Evolutionary conservation across 306 rosid genomes (phyloP).

Genomic region (Acacia crassicarpa): DNA sequence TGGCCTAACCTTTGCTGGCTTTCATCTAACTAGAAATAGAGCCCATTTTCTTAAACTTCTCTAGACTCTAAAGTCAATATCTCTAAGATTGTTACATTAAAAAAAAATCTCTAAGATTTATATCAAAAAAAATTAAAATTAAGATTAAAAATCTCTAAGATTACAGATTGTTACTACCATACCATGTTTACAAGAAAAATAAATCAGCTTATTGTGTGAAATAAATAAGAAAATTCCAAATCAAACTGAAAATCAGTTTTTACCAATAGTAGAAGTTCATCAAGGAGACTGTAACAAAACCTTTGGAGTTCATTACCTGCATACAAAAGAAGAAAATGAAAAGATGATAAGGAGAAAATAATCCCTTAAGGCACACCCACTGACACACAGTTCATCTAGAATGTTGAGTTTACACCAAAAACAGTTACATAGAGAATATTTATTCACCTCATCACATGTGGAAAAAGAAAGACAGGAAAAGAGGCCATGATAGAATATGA

Average conservation of each 20-base stretch:
- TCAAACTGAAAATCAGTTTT: conserved; percentile 23
- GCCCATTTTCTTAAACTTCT: too few relatives aligned
- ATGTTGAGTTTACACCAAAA: conserved; percentile 6
- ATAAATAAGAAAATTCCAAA: conserved; percentile 10
- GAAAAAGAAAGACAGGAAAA: conserved; percentile 20
- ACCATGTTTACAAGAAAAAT: not conserved
- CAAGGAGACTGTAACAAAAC: conserved; percentile 69
- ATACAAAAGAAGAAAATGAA: conserved; percentile 23
- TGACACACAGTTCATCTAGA: not conserved
- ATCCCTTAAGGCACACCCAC: not conserved
- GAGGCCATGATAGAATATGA: conserved; percentile 22
- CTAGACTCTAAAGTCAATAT: too few relatives aligned
- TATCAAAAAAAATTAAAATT: too few relatives aligned
- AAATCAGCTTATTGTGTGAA: conserved; percentile 4
- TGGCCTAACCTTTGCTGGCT: too few relatives aligned
- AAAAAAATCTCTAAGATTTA: too few relatives aligned
- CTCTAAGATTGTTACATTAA: too few relatives aligned
- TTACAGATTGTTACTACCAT: too few relatives aligned
- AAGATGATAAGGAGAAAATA: conserved; percentile 1
- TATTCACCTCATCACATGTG: not conserved
- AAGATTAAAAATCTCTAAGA: too few relatives aligned
- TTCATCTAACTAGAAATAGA: too few relatives aligned
- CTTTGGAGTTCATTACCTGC: conserved; percentile 90
- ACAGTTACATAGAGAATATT: not conserved
- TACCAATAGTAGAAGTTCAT: conserved; percentile 86